Percentiles rank a stretch among this genome's conserved stretches.
Evolutionary conservation across 1,284 basidiomycete species (phyloP).

Genomic region (Ceratobasidium sp.): DNA sequence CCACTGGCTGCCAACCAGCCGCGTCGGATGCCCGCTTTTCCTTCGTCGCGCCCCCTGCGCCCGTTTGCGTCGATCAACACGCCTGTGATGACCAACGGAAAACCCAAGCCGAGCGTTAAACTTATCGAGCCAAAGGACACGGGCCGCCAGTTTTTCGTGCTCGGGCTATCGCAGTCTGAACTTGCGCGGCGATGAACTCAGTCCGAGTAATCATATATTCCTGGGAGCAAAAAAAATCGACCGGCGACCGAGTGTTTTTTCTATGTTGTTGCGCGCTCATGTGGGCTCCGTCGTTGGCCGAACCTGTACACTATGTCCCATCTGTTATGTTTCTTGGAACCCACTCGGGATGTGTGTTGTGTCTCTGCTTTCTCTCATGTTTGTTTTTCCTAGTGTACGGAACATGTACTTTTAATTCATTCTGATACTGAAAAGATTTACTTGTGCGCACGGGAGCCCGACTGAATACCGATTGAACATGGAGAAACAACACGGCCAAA

Average conservation of each 20-base stretch:
- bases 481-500: constrained; percentile 17
- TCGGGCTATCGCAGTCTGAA: constrained; percentile 84
- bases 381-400: constrained; percentile 17
- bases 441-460: neutral
- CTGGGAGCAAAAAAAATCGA: constrained; percentile 39
- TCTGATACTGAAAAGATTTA: neutral
- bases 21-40: constrained; percentile 68
- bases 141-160: constrained; percentile 69
- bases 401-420: constrained; percentile 41
- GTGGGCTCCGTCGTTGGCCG: constrained; percentile 38
- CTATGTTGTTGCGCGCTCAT: neutral
- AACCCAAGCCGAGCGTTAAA: constrained; percentile 65
- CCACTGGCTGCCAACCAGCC: constrained; percentile 51
- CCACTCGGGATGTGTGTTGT: constrained; percentile 27
- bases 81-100: constrained; percentile 53
- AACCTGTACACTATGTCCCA: constrained; percentile 27
- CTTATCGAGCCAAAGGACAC: constrained; percentile 78
- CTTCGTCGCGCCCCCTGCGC: constrained; percentile 77
- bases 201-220: constrained; percentile 1
- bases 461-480: neutral
- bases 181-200: constrained; percentile 58
- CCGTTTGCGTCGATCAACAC: constrained; percentile 76
- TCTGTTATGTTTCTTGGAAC: constrained; percentile 19
- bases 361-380: constrained; percentile 16
- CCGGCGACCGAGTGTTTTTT: constrained; percentile 31